Conservation (phyloP, 2,329 filamentous ascomycete genomes). For the Trichoderma cornu-damae region DNA sequence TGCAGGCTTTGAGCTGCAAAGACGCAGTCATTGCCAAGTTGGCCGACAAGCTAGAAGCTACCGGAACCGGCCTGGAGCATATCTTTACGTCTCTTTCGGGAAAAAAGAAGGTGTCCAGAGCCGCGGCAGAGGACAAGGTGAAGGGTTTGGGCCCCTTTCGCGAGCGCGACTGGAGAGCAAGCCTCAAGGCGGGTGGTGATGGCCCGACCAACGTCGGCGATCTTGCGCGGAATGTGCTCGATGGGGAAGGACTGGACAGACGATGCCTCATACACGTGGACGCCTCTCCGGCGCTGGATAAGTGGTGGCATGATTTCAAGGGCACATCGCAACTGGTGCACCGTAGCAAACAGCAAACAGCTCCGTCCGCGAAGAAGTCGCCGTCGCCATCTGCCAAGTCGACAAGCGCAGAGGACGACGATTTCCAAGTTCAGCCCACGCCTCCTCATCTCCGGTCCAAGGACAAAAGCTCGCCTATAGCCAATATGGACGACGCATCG, state of each 20-base stretch:
- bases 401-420: slow-evolving; percentile 41
- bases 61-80: slow-evolving; percentile 48
- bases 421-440: slow-evolving; percentile 49
- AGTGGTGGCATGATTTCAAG: slow-evolving; percentile 47
- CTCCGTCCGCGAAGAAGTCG: slow-evolving; percentile 14
- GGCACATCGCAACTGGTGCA: slow-evolving; percentile 27
- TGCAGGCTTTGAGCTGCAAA: slow-evolving; percentile 44
- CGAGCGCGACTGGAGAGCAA: slow-evolving; percentile 36
- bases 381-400: slow-evolving; percentile 22
- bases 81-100: slow-evolving; percentile 48
- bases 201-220: slow-evolving; percentile 30
- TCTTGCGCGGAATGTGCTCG: slow-evolving; percentile 42
- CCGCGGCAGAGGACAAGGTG: slow-evolving; percentile 43
- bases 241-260: slow-evolving; percentile 31
- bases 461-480: slow-evolving; percentile 23
- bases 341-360: slow-evolving; percentile 20
- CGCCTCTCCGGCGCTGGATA: slow-evolving; percentile 36
- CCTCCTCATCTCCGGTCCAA: slow-evolving; percentile 36
- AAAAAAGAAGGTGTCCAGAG: slow-evolving; percentile 43
- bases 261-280: slow-evolving; percentile 28
- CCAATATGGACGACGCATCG: slow-evolving; percentile 27
- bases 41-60: slow-evolving; percentile 50
- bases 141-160: slow-evolving; percentile 49
- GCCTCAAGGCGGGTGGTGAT: slow-evolving; percentile 25
- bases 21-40: slow-evolving; percentile 48